Evolutionary conservation across 2,329 filamentous ascomycete genomes (phyloP).

Genomic region (Sordariomycetes sp.): DNA sequence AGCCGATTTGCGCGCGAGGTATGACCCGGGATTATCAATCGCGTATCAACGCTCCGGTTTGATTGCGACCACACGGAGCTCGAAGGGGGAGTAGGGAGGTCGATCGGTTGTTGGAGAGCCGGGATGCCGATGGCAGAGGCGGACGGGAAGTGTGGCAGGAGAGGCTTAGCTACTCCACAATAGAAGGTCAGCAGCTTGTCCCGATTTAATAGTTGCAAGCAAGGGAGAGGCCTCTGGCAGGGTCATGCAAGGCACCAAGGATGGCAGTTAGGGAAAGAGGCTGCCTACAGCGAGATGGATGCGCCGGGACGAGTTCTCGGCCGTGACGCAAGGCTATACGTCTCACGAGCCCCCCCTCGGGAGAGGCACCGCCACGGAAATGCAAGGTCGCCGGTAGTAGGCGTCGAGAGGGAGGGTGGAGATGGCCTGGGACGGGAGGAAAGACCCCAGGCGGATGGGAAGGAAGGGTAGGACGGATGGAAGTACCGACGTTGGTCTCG

Average conservation of each 20-base stretch:
- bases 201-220: not conserved
- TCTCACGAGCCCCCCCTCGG: not conserved
- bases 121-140: not conserved
- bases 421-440: not conserved
- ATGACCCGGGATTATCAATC: not conserved
- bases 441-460: not conserved
- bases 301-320: not conserved
- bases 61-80: not conserved
- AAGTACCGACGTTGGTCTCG: not conserved
- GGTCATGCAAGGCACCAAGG: conserved; percentile 5
- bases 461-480: not conserved
- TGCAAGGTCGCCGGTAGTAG: not conserved
- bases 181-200: conserved; percentile 1
- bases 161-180: conserved; percentile 2
- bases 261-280: not conserved
- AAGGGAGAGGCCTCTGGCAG: not conserved
- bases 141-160: not conserved
- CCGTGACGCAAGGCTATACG: not conserved
- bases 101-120: not conserved
- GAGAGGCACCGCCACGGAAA: not conserved
- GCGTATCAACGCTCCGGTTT: not conserved
- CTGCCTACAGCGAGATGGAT: not conserved
- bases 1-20: not conserved
- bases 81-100: not conserved
- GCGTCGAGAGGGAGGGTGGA: conserved; percentile 3